Base-by-base conservation (phyloP, 306 rosid species). In the Malus sylvestris region DNA sequence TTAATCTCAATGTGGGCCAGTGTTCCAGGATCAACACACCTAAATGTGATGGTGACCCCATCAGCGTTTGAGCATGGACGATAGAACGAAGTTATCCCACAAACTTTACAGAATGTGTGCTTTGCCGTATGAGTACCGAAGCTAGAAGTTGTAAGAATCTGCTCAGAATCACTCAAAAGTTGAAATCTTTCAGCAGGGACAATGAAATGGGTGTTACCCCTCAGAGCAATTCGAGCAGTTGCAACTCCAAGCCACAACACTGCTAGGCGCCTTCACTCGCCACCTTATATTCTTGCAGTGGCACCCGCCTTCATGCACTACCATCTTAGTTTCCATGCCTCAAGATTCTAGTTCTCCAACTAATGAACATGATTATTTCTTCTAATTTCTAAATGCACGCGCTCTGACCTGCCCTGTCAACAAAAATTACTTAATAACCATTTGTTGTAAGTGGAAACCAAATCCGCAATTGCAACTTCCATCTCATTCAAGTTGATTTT, bases 1-100 rank as follows among this genome's bases (percentile, higher is more conserved):
- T 45, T 91, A 72, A 89, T 71, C 83, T 87, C 98, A 46, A 90
- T 45, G 44, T 71, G 81, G 68, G 73, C 75, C 72, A 94, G 78
- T 0, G 98, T 90, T 71, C 93, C 98, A 10, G 89, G 89, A 81
- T 94, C 96, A 29, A 91, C 95, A 73, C 98, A 94, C 84, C 60
- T 87, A 79, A 80, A 80, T 22, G 97, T 74, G 71, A 94, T 74
- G 9, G 90, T 79, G 74, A 94, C 91, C 42, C 96, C 97, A 82
- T 94, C 96, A 15, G 95, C 95, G 76, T 94, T 94, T 10, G 95
- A 92, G 46, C 96, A 96, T 3, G 96, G 95, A 81, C 79, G 61
- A 73, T 77, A 94, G 79, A 91, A 94, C 8, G 98, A 94, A 69
- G 97, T 90, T 76, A 94, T 91, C 51, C 97, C 97, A 78, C 98